A percentile compares a stretch with the other conserved stretches of the same genome.
Evolutionary conservation across 2,329 filamentous ascomycete species (phyloP).

Genomic region (Blumeriella jaapii): DNA sequence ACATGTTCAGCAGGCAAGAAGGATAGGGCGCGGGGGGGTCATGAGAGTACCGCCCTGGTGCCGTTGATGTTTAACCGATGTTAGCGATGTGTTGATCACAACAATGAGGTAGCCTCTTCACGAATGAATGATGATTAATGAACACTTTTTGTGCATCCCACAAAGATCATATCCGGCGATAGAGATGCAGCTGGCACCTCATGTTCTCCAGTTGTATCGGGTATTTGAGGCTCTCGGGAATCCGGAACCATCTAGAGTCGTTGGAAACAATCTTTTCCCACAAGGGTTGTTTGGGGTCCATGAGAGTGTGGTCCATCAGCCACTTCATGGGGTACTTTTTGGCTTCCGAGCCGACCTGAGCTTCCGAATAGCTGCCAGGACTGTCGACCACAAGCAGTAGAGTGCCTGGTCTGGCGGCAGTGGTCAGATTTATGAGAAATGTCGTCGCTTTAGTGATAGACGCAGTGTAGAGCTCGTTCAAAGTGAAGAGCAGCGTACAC

Average conservation of each 20-base stretch:
- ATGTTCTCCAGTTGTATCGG: constrained; percentile 86
- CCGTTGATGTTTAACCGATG: constrained; percentile 47
- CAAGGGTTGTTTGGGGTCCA: constrained; percentile 27
- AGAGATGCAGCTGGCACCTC: constrained; percentile 87
- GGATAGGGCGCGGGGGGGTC: constrained; percentile 14
- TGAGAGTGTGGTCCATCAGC: constrained; percentile 72
- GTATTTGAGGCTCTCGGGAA: constrained; percentile 57
- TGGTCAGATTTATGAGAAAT: constrained; percentile 61
- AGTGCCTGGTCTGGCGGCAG: constrained; percentile 43
- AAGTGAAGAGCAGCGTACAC: constrained; percentile 80
- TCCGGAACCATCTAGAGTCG: constrained; percentile 77
- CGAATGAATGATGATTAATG: constrained; percentile 18
- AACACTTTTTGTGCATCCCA: constrained; percentile 10
- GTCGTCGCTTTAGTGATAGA: constrained; percentile 62
- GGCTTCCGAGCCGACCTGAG: constrained; percentile 48
- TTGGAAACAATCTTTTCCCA: constrained; percentile 70
- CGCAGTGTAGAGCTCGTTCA: constrained; percentile 85
- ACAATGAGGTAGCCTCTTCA: constrained; percentile 3
- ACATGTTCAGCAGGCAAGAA: constrained; percentile 18
- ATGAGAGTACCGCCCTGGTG: constrained; percentile 44
- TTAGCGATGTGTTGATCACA: constrained; percentile 9
- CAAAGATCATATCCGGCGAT: constrained; percentile 34
- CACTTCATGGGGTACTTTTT: constrained; percentile 86
- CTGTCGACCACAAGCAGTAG: constrained; percentile 82
- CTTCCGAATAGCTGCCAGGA: constrained; percentile 83